Conservation (phyloP, 2,329 filamentous ascomycete genomes). For the Helotiales sp. region DNA sequence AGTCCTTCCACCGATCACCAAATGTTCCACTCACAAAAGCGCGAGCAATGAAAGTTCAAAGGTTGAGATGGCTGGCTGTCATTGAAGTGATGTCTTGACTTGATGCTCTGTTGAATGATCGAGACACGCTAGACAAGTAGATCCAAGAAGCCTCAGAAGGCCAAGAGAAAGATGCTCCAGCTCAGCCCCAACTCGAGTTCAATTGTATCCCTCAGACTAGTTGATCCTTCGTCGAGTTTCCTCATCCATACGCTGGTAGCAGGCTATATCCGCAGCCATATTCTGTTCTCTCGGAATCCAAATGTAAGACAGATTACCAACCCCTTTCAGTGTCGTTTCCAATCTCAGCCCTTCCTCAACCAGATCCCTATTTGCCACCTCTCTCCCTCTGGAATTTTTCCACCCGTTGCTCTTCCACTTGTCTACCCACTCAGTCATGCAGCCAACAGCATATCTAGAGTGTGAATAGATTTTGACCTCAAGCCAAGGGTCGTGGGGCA, state of each 20-base stretch:
- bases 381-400: background rate
- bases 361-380: background rate
- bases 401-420: constrained; percentile 5
- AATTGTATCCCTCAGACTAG: too few species aligned
- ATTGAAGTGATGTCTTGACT: too few species aligned
- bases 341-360: background rate
- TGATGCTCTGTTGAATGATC: too few species aligned
- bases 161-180: too few species aligned
- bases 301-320: constrained; percentile 35
- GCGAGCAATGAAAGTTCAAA: too few species aligned
- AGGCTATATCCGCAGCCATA: constrained; percentile 32
- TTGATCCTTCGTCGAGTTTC: too few species aligned
- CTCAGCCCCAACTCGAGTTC: too few species aligned
- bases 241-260: constrained; percentile 36
- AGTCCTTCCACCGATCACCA: too few species aligned
- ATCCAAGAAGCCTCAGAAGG: too few species aligned
- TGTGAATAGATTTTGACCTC: constrained; percentile 37
- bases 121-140: too few species aligned
- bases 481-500: constrained; percentile 24
- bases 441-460: constrained; percentile 38
- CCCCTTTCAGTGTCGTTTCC: constrained; percentile 19
- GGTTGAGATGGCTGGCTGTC: too few species aligned
- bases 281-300: constrained; percentile 39
- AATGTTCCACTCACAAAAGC: too few species aligned
- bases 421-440: constrained; percentile 36